Percentiles rank a stretch among this genome's conserved stretches.
Evolutionary conservation across 495 filamentous ascomycete genomes (phyloP).

Genomic region (Neurospora sp.): DNA sequence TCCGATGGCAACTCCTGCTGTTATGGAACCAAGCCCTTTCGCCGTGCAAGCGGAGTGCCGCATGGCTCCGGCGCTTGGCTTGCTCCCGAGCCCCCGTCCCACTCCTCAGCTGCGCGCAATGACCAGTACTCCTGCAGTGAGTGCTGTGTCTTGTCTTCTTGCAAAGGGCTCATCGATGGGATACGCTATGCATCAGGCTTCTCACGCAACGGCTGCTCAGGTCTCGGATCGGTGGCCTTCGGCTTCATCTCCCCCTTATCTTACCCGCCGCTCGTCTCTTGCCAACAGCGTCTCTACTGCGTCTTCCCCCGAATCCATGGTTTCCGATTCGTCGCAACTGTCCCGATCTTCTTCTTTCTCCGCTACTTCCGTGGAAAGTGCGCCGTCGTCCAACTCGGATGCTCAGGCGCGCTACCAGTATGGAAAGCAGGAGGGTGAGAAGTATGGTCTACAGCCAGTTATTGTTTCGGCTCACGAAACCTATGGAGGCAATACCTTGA

Average conservation of each 20-base stretch:
- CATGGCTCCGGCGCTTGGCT: conserved; percentile 44
- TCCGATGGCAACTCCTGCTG: conserved; percentile 40
- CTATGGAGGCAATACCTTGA: conserved; percentile 44
- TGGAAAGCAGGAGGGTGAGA: conserved; percentile 53
- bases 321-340: conserved; percentile 69
- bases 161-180: conserved; percentile 55
- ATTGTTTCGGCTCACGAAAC: conserved; percentile 45
- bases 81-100: conserved; percentile 69
- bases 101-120: conserved; percentile 67
- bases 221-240: conserved; percentile 48
- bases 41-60: conserved; percentile 42
- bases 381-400: conserved; percentile 60
- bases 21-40: conserved; percentile 52
- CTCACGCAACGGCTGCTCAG: conserved; percentile 50
- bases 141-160: conserved; percentile 50
- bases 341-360: conserved; percentile 69
- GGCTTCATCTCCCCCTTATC: conserved; percentile 44
- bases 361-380: conserved; percentile 57
- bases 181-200: conserved; percentile 68
- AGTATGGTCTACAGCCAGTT: conserved; percentile 32
- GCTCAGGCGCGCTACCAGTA: conserved; percentile 76
- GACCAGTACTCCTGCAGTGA: conserved; percentile 79
- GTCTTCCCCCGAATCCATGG: conserved; percentile 86
- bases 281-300: conserved; percentile 66
- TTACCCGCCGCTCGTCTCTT: conserved; percentile 62